Conservation (phyloP, 768 basidiomycete genomes). For the Trametes coccinea region DNA sequence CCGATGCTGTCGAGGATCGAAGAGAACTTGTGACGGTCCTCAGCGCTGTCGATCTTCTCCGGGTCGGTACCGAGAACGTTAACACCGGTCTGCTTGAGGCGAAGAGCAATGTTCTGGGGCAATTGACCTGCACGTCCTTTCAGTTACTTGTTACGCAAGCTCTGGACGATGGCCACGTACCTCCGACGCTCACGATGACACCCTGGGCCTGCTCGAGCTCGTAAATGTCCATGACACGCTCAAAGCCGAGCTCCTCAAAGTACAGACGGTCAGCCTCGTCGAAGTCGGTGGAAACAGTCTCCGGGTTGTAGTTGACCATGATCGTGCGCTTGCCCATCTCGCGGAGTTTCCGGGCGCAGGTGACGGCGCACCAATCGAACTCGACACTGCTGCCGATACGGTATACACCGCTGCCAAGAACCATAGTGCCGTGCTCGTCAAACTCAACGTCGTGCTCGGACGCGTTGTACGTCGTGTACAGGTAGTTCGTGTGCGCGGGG, state of each 20-base stretch:
- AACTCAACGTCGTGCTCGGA: constrained; percentile 94
- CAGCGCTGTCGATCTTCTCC: constrained; percentile 91
- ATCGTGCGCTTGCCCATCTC: constrained; percentile 93
- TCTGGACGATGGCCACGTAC: constrained; percentile 44
- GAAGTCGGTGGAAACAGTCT: constrained; percentile 98
- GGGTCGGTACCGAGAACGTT: constrained; percentile 97
- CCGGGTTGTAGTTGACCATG: constrained; percentile 99
- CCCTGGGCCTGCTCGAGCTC: constrained; percentile 92
- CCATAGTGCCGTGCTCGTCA: constrained; percentile 98
- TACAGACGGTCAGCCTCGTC: constrained; percentile 99
- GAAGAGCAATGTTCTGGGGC: constrained; percentile 97
- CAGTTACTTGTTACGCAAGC: background rate
- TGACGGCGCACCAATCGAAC: constrained; percentile 99
- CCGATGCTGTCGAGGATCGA: constrained; percentile 92
- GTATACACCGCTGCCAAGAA: constrained; percentile 96
- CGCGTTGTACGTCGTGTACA: constrained; percentile 99
- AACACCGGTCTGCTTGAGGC: constrained; percentile 87
- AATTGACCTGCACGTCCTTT: constrained; percentile 70
- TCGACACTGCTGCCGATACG: constrained; percentile 98
- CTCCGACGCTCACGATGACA: constrained; percentile 95
- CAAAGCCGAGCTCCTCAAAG: constrained; percentile 97
- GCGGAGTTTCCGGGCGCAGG: constrained; percentile 89
- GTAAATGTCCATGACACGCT: constrained; percentile 99
- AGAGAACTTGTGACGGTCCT: constrained; percentile 99
- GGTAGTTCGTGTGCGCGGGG: constrained; percentile 98